Conservation (phyloP, 23 red algal genomes). For the Gracilariopsis chorda region DNA sequence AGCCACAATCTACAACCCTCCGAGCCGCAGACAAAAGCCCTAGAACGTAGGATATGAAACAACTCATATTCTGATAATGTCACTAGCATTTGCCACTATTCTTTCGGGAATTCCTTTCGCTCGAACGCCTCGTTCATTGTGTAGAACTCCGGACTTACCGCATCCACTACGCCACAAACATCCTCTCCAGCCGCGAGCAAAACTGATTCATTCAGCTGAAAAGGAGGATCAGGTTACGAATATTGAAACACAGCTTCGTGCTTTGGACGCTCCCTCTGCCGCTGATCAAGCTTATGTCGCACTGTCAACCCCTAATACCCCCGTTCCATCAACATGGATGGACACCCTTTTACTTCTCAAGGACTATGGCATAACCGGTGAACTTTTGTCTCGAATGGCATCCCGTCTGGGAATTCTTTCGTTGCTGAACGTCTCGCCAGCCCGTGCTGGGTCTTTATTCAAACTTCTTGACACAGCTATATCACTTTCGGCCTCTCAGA, state of each 20-base stretch:
- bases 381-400: conserved; percentile 16
- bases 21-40: too few species aligned
- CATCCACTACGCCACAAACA: too few species aligned
- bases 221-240: background rate
- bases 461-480: background rate
- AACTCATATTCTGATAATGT: too few species aligned
- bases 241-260: background rate
- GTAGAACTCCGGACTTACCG: too few species aligned
- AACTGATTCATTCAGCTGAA: background rate
- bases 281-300: background rate
- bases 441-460: background rate
- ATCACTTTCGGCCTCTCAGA: background rate
- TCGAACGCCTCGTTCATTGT: too few species aligned
- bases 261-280: background rate
- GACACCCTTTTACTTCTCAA: background rate
- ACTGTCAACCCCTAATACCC: background rate
- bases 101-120: too few species aligned
- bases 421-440: background rate
- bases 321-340: background rate
- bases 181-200: background rate
- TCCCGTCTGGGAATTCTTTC: conserved; percentile 3
- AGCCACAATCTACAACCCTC: too few species aligned
- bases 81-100: too few species aligned
- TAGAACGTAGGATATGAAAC: too few species aligned
- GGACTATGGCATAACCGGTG: background rate